Evolutionary conservation across 345 rosid species (phyloP), one percentile per base, ranked within the genome.

Genomic region (Passiflora organensis): DNA sequence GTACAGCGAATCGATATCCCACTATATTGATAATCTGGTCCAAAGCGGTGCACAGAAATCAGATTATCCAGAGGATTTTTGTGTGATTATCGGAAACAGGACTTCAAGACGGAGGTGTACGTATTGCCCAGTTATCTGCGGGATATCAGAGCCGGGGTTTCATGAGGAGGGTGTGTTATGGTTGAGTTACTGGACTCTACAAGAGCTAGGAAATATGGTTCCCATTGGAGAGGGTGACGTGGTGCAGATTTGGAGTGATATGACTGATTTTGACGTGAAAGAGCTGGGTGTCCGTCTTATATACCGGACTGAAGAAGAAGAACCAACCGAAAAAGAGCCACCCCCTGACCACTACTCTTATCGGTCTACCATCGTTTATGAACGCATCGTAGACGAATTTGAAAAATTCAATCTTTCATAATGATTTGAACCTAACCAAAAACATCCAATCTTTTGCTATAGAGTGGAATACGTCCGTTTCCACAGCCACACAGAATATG

Each of bases 261-360:
- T 23, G 6, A 0, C 21, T 9, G 19, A 8, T 45, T 45, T 45
- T 16, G 20, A 16, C 6, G 49, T 17, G 13, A 45, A 45, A 19
- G 12, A 45, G 23, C 18, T 6, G 3, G 22, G 49, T 0, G 18
- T 45, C 13, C 49, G 20, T 19, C 21, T 45, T 2, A 23, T 45
- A 78, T 78, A 61, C 34, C 34, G n/a, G n/a, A n/a, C n/a, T n/a
- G n/a, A n/a, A n/a, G n/a, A 28, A 28, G 34, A 28, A 8, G 8
- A 28, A 28, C 34, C 3, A 28, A 28, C 34, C 5, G 8, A 28
- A 28, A 3, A 28, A 28, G 34, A 3, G 34, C 34, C 34, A 28
- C 34, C 5, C 34, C 34, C 3, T n/a, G n/a, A n/a, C n/a, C n/a
- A n/a, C n/a, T n/a, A n/a, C n/a, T n/a, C n/a, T n/a, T n/a, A n/a